A percentile compares a stretch with the other conserved stretches of the same genome.
phyloP scores from a whole-genome alignment of 2,329 filamentous ascomycete species.

The Fusarium fracticaudum region DNA sequence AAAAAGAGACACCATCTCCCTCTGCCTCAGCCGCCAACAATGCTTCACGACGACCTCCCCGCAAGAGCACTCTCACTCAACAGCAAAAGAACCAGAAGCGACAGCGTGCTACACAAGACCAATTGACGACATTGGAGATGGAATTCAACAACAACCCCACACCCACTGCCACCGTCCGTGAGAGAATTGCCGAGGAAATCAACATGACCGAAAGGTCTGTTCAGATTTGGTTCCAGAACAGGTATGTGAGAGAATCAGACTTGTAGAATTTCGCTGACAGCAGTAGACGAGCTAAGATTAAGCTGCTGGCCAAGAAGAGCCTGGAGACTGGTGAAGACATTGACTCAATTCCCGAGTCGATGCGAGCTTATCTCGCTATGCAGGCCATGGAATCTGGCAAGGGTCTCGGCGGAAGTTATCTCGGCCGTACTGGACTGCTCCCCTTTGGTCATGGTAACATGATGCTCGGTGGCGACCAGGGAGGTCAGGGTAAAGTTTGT shows the following conservation, averaged over 20 bases:
- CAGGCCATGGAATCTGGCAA: slow-evolving; percentile 96
- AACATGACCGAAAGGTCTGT: slow-evolving; percentile 99
- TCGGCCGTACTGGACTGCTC: slow-evolving; percentile 78
- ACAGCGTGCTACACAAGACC: slow-evolving; percentile 95
- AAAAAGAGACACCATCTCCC: slow-evolving; percentile 61
- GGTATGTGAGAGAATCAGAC: slow-evolving; percentile 65
- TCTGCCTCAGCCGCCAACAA: slow-evolving; percentile 42
- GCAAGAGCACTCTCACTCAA: slow-evolving; percentile 97
- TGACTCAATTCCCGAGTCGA: slow-evolving; percentile 95
- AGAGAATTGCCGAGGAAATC: slow-evolving; percentile 94
- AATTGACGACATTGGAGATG: slow-evolving; percentile 88
- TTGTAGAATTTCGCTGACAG: slow-evolving; percentile 14
- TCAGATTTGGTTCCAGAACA: slow-evolving; percentile 99
- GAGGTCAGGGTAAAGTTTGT: slow-evolving; percentile 90
- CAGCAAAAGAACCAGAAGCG: slow-evolving; percentile 99
- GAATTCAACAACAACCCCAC: slow-evolving; percentile 99
- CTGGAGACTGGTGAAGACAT: slow-evolving; percentile 97
- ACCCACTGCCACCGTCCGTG: slow-evolving; percentile 88
- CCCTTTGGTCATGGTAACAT: slow-evolving; percentile 80
- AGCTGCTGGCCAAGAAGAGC: slow-evolving; percentile 98
- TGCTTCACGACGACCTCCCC: slow-evolving; percentile 79
- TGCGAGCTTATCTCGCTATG: slow-evolving; percentile 95
- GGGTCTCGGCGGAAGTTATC: slow-evolving; percentile 79
- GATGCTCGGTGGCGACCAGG: slow-evolving; percentile 81
- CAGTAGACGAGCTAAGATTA: slow-evolving; percentile 93